A percentile compares a stretch with the other conserved stretches of the same genome.
These are phyloP conservation scores for Chaetomium tenue DNA, from an alignment of 495 filamentous ascomycete species.

Conservation along the genomic window DNA sequence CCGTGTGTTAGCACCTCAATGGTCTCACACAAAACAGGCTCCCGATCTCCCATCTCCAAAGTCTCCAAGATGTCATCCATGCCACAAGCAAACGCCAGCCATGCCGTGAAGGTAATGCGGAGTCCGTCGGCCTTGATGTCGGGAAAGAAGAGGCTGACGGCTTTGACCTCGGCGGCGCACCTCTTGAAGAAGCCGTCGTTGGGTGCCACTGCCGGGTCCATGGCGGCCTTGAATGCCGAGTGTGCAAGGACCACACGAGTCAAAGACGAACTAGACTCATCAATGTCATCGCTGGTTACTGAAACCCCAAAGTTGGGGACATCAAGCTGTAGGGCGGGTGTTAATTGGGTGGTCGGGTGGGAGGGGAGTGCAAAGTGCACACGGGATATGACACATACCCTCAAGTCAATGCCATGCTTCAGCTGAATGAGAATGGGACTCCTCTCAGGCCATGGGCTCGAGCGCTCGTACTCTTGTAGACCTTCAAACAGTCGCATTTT, in stretches of 20 bases:
- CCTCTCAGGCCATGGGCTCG: constrained; percentile 7
- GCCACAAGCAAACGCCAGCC: constrained; percentile 25
- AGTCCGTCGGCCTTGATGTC: constrained; percentile 14
- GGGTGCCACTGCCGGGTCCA: background rate
- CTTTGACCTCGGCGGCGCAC: constrained; percentile 24
- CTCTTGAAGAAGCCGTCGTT: constrained; percentile 17
- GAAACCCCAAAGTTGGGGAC: constrained; percentile 12
- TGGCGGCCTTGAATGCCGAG: constrained; percentile 10
- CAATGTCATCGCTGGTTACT: background rate
- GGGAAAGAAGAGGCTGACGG: constrained; percentile 26
- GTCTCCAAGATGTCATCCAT: constrained; percentile 29
- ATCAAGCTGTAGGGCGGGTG: constrained; percentile 2
- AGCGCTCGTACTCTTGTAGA: background rate
- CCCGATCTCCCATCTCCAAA: background rate
- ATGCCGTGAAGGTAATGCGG: constrained; percentile 22
- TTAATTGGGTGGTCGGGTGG: background rate
- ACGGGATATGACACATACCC: constrained; percentile 2
- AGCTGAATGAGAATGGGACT: constrained; percentile 11
- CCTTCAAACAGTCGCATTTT: background rate
- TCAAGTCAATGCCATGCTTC: constrained; percentile 12
- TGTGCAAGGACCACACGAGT: constrained; percentile 13
- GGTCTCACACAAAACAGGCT: constrained; percentile 7
- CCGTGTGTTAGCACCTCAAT: constrained; percentile 14
- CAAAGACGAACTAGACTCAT: background rate
- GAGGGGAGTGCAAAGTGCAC: background rate